phyloP scores from a whole-genome alignment of 2,329 filamentous ascomycete genomes.

The Dothidotthia symphoricarpi region DNA sequence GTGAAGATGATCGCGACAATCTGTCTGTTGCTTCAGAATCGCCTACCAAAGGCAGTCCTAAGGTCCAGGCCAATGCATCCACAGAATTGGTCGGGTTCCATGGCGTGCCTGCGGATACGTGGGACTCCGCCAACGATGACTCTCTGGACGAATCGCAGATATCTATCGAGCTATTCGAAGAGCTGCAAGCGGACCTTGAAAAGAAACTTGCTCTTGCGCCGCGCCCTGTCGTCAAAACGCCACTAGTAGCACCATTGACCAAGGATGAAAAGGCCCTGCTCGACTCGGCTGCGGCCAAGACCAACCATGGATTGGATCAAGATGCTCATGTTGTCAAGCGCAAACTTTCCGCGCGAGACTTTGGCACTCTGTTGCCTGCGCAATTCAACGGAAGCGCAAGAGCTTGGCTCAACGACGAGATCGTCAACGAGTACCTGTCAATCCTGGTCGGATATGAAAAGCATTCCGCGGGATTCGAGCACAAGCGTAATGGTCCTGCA shows the following conservation, averaged over 20 bases:
- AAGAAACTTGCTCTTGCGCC: constrained; percentile 13
- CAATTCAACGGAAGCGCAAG: constrained; percentile 45
- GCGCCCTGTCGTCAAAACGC: constrained; percentile 9
- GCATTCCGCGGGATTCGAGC: constrained; percentile 51
- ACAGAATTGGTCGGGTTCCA: constrained; percentile 6
- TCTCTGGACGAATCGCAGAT: constrained; percentile 21
- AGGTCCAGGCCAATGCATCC: constrained; percentile 2
- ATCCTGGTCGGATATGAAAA: constrained; percentile 63
- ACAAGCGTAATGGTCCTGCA: constrained; percentile 55
- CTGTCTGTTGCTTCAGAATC: not conserved
- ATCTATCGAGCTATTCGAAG: constrained; percentile 21
- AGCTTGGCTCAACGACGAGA: constrained; percentile 74
- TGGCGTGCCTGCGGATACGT: constrained; percentile 13
- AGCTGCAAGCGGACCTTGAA: constrained; percentile 17
- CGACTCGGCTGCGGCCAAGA: constrained; percentile 12
- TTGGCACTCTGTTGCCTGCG: constrained; percentile 55
- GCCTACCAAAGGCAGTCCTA: not conserved
- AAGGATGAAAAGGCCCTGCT: constrained; percentile 15
- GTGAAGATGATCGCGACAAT: constrained; percentile 6
- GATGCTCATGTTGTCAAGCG: constrained; percentile 11
- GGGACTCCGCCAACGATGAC: constrained; percentile 8
- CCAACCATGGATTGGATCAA: constrained; percentile 15
- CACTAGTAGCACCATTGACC: constrained; percentile 21
- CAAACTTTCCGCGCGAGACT: constrained; percentile 58
- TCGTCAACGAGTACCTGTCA: constrained; percentile 65